phyloP scores from a whole-genome alignment of 2,329 filamentous ascomycete species.

The Fusarium veterinarium region DNA sequence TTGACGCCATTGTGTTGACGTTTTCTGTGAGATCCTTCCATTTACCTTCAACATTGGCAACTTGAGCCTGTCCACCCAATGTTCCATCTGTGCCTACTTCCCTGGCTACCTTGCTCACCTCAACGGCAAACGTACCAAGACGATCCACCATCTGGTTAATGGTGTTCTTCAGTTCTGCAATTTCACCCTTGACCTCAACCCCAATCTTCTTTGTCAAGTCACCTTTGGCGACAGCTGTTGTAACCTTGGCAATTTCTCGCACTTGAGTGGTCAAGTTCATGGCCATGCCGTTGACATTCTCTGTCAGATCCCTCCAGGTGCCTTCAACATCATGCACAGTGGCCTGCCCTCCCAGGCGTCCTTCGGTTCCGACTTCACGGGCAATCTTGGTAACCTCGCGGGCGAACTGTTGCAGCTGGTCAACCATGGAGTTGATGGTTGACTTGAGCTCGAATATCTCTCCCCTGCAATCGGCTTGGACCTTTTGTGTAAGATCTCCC shows the following conservation, averaged over 20 bases:
- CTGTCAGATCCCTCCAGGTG: conserved; percentile 95
- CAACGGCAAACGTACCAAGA: conserved; percentile 92
- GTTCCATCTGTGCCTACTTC: conserved; percentile 97
- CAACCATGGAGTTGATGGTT: conserved; percentile 99
- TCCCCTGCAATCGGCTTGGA: conserved; percentile 90
- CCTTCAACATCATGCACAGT: conserved; percentile 96
- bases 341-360: conserved; percentile 91
- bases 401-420: conserved; percentile 95
- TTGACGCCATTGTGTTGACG: conserved; percentile 81
- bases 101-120: conserved; percentile 93
- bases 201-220: conserved; percentile 97
- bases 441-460: conserved; percentile 96
- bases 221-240: conserved; percentile 92
- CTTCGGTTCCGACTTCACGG: conserved; percentile 95
- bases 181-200: conserved; percentile 93
- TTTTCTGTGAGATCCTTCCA: conserved; percentile 98
- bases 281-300: conserved; percentile 98
- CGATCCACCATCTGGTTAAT: conserved; percentile 99
- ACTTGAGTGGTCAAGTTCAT: conserved; percentile 98
- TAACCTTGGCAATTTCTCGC: conserved; percentile 96
- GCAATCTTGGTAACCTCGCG: conserved; percentile 97
- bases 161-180: conserved; percentile 93
- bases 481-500: conserved; percentile 96
- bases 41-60: conserved; percentile 95
- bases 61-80: conserved; percentile 90